These are phyloP conservation scores for Fusarium buxicola DNA, from an alignment of 2,329 filamentous ascomycete genomes.

Conservation along the genomic window DNA sequence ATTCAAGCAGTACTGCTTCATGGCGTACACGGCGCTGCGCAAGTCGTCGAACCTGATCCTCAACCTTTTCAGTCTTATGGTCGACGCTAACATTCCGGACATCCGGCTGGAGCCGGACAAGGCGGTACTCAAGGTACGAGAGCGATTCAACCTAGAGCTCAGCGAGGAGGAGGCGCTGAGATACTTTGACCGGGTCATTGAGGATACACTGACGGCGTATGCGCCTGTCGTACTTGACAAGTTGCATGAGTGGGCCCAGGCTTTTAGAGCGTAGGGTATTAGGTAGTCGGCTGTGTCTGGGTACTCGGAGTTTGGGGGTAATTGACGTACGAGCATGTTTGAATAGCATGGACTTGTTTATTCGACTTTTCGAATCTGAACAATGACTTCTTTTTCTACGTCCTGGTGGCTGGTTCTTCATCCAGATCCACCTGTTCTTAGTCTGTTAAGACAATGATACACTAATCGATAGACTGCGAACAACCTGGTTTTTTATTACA, in stretches of 20 bases:
- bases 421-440: background rate
- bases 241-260: slow-evolving; percentile 92
- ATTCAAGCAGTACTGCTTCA: slow-evolving; percentile 97
- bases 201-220: slow-evolving; percentile 88
- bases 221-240: slow-evolving; percentile 96
- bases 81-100: slow-evolving; percentile 96
- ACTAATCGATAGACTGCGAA: background rate
- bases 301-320: slow-evolving; percentile 15
- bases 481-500: background rate
- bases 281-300: background rate
- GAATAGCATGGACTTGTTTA: background rate
- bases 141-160: slow-evolving; percentile 91
- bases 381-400: background rate
- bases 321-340: background rate
- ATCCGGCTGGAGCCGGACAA: slow-evolving; percentile 93
- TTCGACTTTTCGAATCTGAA: background rate
- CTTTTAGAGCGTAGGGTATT: slow-evolving; percentile 75
- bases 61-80: slow-evolving; percentile 96
- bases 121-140: slow-evolving; percentile 93
- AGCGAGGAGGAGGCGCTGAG: slow-evolving; percentile 92
- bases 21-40: slow-evolving; percentile 89
- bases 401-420: background rate
- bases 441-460: background rate
- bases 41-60: slow-evolving; percentile 92
- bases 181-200: slow-evolving; percentile 89